phyloP scores from a whole-genome alignment of 805 yeast species.

The Lipomyces japonicus region DNA sequence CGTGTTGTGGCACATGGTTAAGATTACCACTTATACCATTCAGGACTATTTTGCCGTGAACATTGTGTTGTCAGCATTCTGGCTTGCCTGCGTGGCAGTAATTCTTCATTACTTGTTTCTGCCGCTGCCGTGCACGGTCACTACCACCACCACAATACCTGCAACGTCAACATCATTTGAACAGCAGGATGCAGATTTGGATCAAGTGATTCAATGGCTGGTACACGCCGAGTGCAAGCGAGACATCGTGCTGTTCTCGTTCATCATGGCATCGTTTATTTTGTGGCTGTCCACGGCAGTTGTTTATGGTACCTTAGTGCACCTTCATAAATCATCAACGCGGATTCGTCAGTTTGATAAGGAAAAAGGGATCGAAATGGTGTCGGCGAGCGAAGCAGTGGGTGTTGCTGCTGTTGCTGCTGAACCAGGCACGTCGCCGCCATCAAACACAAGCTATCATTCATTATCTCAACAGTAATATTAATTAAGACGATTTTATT shows the following conservation, averaged over 20 bases:
- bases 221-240: not conserved
- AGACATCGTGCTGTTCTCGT: not conserved
- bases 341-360: no score
- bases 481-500: no score
- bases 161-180: no score
- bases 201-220: not conserved
- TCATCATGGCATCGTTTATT: conserved; percentile 4
- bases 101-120: not conserved
- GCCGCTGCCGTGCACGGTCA: not conserved
- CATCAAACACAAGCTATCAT: no score
- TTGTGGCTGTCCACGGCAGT: conserved; percentile 1
- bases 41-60: not conserved
- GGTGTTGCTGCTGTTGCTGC: no score
- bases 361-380: no score
- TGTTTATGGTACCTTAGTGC: not conserved
- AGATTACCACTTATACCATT: not conserved
- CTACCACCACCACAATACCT: no score
- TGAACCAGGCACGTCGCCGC: no score
- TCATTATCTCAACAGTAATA: no score
- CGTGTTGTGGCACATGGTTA: not conserved
- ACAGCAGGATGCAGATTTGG: not conserved
- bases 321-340: no score
- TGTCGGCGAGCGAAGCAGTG: no score
- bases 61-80: conserved; percentile 1
- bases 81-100: conserved; percentile 1